Conservation (phyloP, 768 basidiomycete genomes). For the Psilocybe subaeruginosa region DNA sequence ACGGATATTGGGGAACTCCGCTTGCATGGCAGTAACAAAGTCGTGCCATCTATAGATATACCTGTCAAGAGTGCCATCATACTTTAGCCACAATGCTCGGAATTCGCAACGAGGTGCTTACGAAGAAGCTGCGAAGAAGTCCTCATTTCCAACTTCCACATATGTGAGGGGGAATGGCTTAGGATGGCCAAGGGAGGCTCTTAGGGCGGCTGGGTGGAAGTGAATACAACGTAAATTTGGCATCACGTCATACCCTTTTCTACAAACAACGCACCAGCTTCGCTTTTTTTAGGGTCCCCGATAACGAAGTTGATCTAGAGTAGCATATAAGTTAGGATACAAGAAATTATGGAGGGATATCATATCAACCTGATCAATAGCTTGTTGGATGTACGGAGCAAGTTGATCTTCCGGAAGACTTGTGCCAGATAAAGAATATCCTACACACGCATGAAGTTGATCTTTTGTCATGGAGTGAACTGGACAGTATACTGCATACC, state of each 20-base stretch:
- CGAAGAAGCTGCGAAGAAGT: slow-evolving; percentile 9
- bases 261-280: slow-evolving; percentile 29
- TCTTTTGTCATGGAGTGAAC: neutral
- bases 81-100: neutral
- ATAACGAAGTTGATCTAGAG: slow-evolving; percentile 61
- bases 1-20: slow-evolving; percentile 56
- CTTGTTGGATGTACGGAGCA: slow-evolving; percentile 56
- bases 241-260: neutral
- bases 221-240: neutral
- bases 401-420: slow-evolving; percentile 48
- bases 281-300: slow-evolving; percentile 49
- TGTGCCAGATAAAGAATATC: slow-evolving; percentile 52
- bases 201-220: slow-evolving; percentile 13
- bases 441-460: slow-evolving; percentile 25
- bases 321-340: neutral
- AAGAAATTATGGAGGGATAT: neutral
- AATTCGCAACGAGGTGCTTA: neutral
- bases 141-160: slow-evolving; percentile 22
- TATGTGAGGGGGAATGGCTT: slow-evolving; percentile 19
- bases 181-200: slow-evolving; percentile 17
- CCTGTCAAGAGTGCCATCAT: slow-evolving; percentile 23
- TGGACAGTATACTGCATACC: slow-evolving; percentile 29
- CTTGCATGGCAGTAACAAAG: slow-evolving; percentile 46
- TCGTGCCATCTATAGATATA: slow-evolving; percentile 57
- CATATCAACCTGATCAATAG: slow-evolving; percentile 50